Conservation (phyloP, 2,329 filamentous ascomycete species). For the Knufia fluminis region DNA sequence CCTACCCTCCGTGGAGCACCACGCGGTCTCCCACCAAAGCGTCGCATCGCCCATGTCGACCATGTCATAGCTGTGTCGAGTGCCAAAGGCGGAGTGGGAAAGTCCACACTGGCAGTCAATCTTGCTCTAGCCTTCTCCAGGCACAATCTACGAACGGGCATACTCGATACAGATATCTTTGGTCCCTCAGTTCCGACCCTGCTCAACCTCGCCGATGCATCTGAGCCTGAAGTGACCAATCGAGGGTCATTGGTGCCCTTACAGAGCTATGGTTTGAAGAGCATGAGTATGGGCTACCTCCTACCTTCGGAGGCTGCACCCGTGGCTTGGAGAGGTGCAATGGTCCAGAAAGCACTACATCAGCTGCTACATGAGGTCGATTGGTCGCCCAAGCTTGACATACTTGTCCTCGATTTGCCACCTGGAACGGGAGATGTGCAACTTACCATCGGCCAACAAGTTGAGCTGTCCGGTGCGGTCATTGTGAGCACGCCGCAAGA, state of each 20-base stretch:
- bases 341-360: constrained; percentile 96
- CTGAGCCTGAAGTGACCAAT: constrained; percentile 17
- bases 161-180: constrained; percentile 94
- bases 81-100: constrained; percentile 95
- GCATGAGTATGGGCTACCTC: constrained; percentile 98
- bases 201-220: constrained; percentile 55
- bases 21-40: constrained; percentile 69
- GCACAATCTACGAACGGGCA: constrained; percentile 70
- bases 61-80: constrained; percentile 97
- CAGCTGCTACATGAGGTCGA: constrained; percentile 92
- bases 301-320: constrained; percentile 61
- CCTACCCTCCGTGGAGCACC: constrained; percentile 64
- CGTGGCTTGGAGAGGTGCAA: constrained; percentile 88
- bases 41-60: constrained; percentile 71
- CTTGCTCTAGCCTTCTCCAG: constrained; percentile 78
- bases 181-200: constrained; percentile 90
- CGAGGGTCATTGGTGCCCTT: constrained; percentile 71
- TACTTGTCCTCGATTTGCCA: constrained; percentile 82
- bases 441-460: constrained; percentile 90
- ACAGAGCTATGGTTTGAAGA: constrained; percentile 90
- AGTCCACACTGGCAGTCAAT: constrained; percentile 85
- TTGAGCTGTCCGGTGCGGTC: constrained; percentile 72
- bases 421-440: constrained; percentile 95
- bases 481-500: constrained; percentile 93
- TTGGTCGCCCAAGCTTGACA: constrained; percentile 61